These are phyloP conservation scores for Linum usitatissimum DNA, from an alignment of 345 rosid genomes.

Conservation along the genomic window DNA sequence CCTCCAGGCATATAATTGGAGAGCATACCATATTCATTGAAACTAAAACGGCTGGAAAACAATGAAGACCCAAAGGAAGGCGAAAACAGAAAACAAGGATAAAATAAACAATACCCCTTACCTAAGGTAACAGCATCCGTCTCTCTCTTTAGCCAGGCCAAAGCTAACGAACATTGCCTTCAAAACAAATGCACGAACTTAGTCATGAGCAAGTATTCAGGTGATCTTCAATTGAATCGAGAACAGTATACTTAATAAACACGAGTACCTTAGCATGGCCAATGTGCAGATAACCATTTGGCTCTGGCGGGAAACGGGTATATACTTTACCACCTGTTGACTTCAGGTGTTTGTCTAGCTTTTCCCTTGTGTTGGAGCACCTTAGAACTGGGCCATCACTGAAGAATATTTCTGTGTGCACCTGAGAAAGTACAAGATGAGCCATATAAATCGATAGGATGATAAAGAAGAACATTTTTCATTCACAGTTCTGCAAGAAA, in stretches of 20 bases:
- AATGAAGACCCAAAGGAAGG: background rate
- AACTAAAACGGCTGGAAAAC: too few relatives aligned
- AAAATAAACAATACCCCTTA: slow-evolving; percentile 16
- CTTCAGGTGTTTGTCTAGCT: slow-evolving; percentile 74
- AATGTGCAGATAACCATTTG: slow-evolving; percentile 96
- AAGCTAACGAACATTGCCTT: slow-evolving; percentile 98
- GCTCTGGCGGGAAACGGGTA: slow-evolving; percentile 92
- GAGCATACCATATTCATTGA: background rate
- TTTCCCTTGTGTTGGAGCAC: slow-evolving; percentile 70
- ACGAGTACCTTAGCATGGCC: slow-evolving; percentile 89
- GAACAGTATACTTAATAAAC: background rate
- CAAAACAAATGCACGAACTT: slow-evolving; percentile 5
- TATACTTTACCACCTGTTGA: slow-evolving; percentile 66
- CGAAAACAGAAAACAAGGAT: background rate
- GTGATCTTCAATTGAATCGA: background rate
- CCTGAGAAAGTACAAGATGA: slow-evolving; percentile 26
- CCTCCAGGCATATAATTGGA: background rate
- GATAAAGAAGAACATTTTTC: background rate
- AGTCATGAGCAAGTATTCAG: slow-evolving; percentile 1
- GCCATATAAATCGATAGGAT: background rate
- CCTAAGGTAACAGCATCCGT: slow-evolving; percentile 85
- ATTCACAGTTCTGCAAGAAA: background rate
- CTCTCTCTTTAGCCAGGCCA: slow-evolving; percentile 92
- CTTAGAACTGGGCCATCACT: slow-evolving; percentile 64
- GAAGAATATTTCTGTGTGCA: slow-evolving; percentile 78